These are phyloP conservation scores for Rostrohypoxylon terebratum DNA, from an alignment of 495 filamentous ascomycete genomes.

Conservation along the genomic window DNA sequence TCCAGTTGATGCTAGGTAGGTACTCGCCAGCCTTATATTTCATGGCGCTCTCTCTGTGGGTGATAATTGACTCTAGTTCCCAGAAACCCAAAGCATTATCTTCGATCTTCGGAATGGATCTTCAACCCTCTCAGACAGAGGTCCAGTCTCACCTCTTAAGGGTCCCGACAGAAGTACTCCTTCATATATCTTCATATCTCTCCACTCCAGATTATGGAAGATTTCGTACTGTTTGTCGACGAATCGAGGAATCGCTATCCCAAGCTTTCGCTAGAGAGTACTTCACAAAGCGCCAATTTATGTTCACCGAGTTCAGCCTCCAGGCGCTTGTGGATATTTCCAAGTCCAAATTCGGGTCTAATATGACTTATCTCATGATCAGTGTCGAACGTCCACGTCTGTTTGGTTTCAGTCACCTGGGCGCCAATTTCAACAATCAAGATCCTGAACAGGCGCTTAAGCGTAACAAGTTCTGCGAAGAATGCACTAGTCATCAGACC, in stretches of 20 bases:
- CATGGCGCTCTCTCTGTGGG: not conserved
- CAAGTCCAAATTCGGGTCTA: slow-evolving; percentile 55
- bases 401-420: not conserved
- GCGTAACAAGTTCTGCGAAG: slow-evolving; percentile 17
- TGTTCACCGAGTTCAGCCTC: slow-evolving; percentile 61
- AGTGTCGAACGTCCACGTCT: slow-evolving; percentile 49
- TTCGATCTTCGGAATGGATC: not conserved
- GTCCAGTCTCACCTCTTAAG: slow-evolving; percentile 13
- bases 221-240: slow-evolving; percentile 60
- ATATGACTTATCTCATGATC: slow-evolving; percentile 63
- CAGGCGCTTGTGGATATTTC: slow-evolving; percentile 65
- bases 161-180: slow-evolving; percentile 56
- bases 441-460: not conserved
- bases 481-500: slow-evolving; percentile 41
- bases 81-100: not conserved
- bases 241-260: slow-evolving; percentile 58
- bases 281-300: slow-evolving; percentile 68
- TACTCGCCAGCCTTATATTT: not conserved
- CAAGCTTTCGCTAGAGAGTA: slow-evolving; percentile 63
- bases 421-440: not conserved
- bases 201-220: slow-evolving; percentile 59
- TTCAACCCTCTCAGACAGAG: slow-evolving; percentile 6
- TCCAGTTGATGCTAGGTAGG: not conserved
- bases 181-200: slow-evolving; percentile 57
- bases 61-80: not conserved